Evolutionary conservation across 768 basidiomycete species (phyloP).

Genomic region (Pleurotus citrinopileatus): DNA sequence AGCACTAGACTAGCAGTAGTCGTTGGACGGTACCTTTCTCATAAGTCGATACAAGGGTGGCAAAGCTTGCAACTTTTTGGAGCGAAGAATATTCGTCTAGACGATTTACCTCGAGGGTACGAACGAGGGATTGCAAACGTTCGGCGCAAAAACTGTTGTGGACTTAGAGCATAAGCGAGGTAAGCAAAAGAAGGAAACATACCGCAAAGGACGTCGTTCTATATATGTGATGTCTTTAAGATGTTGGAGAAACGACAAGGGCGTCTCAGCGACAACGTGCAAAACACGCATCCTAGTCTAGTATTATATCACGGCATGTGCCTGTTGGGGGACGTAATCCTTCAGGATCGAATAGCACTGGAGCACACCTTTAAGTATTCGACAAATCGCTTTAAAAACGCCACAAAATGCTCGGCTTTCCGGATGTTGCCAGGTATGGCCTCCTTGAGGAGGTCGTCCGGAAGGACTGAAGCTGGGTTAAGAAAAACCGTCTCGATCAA

Average conservation of each 20-base stretch:
- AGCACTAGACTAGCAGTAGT: conserved; percentile 6
- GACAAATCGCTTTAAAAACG: conserved; percentile 96
- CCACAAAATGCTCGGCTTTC: conserved; percentile 98
- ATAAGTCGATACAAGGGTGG: conserved; percentile 95
- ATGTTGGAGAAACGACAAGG: conserved; percentile 94
- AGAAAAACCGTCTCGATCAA: neutral
- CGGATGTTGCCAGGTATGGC: conserved; percentile 98
- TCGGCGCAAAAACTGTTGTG: conserved; percentile 88
- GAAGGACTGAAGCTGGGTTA: conserved; percentile 60
- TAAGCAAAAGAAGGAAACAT: conserved; percentile 20
- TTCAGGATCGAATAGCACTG: neutral
- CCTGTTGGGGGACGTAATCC: conserved; percentile 6
- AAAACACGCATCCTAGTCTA: conserved; percentile 99
- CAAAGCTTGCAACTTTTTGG: conserved; percentile 95
- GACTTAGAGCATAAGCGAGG: conserved; percentile 6
- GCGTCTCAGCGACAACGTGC: conserved; percentile 98
- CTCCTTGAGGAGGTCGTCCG: conserved; percentile 92
- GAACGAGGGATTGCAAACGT: conserved; percentile 88
- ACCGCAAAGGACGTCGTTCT: conserved; percentile 90
- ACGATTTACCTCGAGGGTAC: conserved; percentile 85
- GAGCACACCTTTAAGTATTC: conserved; percentile 89
- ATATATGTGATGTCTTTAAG: conserved; percentile 99
- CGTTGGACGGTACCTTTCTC: conserved; percentile 72
- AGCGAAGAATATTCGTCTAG: conserved; percentile 90
- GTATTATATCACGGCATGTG: conserved; percentile 1